These are phyloP conservation scores for Xylaria castorea DNA, from an alignment of 495 filamentous ascomycete genomes.

Conservation along the genomic window DNA sequence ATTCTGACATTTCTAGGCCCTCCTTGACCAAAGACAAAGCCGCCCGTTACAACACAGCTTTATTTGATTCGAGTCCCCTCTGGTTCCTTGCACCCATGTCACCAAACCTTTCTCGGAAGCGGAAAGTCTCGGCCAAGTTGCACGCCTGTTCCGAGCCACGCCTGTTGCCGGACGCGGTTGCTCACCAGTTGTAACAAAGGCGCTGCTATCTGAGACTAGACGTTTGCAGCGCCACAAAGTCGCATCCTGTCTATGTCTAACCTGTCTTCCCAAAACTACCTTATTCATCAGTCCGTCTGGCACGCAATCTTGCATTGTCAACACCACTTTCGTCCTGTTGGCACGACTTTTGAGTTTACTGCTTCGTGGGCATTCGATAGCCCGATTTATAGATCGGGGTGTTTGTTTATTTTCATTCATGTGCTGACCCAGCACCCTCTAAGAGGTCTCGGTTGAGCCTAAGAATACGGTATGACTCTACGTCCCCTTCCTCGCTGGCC, in stretches of 20 bases:
- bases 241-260: constrained; percentile 10
- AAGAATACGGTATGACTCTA: constrained; percentile 8
- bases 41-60: background rate
- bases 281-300: constrained; percentile 2
- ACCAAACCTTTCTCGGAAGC: constrained; percentile 20
- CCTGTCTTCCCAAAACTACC: constrained; percentile 17
- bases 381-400: background rate
- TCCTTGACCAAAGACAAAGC: constrained; percentile 18
- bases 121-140: constrained; percentile 19
- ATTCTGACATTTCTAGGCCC: background rate
- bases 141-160: constrained; percentile 13
- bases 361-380: constrained; percentile 7
- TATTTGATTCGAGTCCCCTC: background rate
- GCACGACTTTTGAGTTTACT: background rate
- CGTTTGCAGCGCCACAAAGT: constrained; percentile 21
- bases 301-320: background rate
- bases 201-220: constrained; percentile 6
- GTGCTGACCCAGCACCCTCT: background rate
- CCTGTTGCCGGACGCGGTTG: constrained; percentile 21
- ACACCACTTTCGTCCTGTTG: background rate
- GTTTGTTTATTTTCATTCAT: background rate
- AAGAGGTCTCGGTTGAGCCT: constrained; percentile 8
- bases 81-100: constrained; percentile 18
- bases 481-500: background rate
- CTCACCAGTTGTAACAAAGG: constrained; percentile 21